Base-by-base conservation (phyloP, 441 rosid species). In the Bocquillonia castaneifolia region DNA sequence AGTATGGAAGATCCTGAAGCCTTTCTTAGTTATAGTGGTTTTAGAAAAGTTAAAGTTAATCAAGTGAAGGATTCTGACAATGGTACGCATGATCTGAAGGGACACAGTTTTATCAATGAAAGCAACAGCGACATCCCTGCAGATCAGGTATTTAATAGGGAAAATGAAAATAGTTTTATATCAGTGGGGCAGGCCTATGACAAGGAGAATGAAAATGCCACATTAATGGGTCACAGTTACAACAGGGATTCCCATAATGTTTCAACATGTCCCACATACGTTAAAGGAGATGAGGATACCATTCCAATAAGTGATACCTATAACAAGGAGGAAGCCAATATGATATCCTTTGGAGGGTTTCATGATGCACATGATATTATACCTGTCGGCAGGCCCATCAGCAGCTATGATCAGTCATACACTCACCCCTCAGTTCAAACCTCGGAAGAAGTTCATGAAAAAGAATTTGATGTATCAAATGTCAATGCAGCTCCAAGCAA, bases 321-420 rank as follows among this genome's bases (percentile, higher is more conserved):
- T 44, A 52, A 59, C 28, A 86, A 82, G 76, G 90, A 76, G 15
- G 89, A 81, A 57, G 73, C 81, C 55, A 86, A 75, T 67, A 76
- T 77, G 69, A 80, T 88, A 67, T 84, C 91, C 42, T 89, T 89
- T 71, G 87, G 83, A 64, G 88, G 82, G 29, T 80, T 86, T 68
- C 80, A 68, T 18, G 89, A 82, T 44, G 95, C 78, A n/a, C 86
- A 83, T 63, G 83, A 83, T 61, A 82, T 75, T 76, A 53, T 74
- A 59, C 76, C 81, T 60, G 72, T 79, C 20, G 78, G 84, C 1
- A 76, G 80, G 61, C 69, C 77, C 25, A 72, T 80, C 44, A 62
- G 73, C 29, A 74, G 79, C 36, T 78, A 72, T 73, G 85, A 79
- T 64, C 86, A 81, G 69, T 71, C 80, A 53, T 73, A 81, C 59